phyloP scores from a whole-genome alignment of 2,329 filamentous ascomycete species.

The Stromatinia cepivora region DNA sequence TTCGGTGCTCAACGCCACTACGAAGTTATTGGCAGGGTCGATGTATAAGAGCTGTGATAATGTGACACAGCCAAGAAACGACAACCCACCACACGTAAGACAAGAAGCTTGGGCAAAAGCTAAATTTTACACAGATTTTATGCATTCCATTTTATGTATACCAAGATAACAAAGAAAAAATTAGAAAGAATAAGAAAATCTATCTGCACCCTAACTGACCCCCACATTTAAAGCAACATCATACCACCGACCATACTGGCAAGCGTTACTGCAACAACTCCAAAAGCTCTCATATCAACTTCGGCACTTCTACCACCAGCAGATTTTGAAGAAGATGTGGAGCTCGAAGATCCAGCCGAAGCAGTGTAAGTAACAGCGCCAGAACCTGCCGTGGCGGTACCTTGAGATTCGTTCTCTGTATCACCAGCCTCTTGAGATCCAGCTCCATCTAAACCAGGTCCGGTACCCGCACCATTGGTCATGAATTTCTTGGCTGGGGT shows the following conservation, averaged over 20 bases:
- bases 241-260: slow-evolving; percentile 17
- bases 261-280: neutral
- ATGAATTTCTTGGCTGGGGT: slow-evolving; percentile 46
- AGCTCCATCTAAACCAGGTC: slow-evolving; percentile 43
- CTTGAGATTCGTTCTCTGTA: slow-evolving; percentile 35
- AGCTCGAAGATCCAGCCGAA: slow-evolving; percentile 17
- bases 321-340: neutral
- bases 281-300: slow-evolving; percentile 11
- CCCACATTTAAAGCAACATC: slow-evolving; percentile 8
- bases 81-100: neutral
- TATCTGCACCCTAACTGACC: neutral
- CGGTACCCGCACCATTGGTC: slow-evolving; percentile 51
- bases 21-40: neutral
- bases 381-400: slow-evolving; percentile 34
- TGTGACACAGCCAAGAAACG: neutral
- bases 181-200: neutral
- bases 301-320: slow-evolving; percentile 13
- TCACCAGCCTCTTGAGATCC: slow-evolving; percentile 39
- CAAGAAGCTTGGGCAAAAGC: neutral
- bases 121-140: neutral
- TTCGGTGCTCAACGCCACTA: neutral
- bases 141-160: slow-evolving; percentile 1
- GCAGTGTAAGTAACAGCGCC: slow-evolving; percentile 32
- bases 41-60: neutral
- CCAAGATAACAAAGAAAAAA: neutral